phyloP scores from a whole-genome alignment of 805 yeast genomes.

The Cyberlindnera maritima region DNA sequence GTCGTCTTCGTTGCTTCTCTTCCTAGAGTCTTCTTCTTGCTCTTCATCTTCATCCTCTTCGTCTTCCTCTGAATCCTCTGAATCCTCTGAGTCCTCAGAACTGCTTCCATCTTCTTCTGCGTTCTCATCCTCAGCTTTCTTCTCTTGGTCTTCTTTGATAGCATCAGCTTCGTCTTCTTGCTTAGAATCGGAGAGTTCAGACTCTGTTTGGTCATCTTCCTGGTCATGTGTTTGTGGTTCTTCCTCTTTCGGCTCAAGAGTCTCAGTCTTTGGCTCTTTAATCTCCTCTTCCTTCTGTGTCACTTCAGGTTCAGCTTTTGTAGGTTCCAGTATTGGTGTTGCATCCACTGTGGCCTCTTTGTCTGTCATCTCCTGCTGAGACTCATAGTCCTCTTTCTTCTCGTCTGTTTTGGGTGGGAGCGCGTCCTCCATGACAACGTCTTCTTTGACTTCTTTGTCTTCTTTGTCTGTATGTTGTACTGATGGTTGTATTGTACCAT shows the following conservation, averaged over 20 bases:
- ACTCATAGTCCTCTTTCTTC: not conserved
- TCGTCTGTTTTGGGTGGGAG: not conserved
- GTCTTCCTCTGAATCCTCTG: not conserved
- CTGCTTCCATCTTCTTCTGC: not conserved
- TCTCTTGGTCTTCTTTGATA: not conserved
- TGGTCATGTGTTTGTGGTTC: not conserved
- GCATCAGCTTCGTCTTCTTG: not conserved
- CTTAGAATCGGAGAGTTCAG: conserved; percentile 8
- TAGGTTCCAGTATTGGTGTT: not conserved
- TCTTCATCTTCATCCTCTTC: conserved; percentile 1
- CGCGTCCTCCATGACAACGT: not conserved
- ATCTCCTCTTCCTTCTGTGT: not conserved
- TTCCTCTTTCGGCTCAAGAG: not conserved
- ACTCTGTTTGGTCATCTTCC: conserved; percentile 5
- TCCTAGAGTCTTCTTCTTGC: not conserved
- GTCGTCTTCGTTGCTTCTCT: conserved; percentile 1
- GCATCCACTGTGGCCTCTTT: not conserved
- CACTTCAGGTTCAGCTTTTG: not conserved
- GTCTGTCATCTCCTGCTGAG: not conserved
- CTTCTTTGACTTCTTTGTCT: not conserved
- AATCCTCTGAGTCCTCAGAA: too few relatives aligned
- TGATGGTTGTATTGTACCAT: not conserved
- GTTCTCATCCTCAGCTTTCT: not conserved
- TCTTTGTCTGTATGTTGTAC: not conserved
- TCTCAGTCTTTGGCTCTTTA: not conserved